Base-by-base conservation (phyloP, 306 rosid species). In the Cicer bijugum region DNA sequence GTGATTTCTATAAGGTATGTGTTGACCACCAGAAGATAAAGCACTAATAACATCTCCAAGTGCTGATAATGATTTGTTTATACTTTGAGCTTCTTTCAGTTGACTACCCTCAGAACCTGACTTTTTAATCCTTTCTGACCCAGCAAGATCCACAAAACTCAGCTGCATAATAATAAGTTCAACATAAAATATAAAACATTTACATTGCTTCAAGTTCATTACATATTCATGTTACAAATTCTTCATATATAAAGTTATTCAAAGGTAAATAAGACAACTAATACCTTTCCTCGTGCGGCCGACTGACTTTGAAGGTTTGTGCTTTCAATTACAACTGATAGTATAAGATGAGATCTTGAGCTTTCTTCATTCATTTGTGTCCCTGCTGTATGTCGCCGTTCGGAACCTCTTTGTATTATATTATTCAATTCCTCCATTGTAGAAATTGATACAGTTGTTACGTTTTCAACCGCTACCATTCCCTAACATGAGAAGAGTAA, bases 141-240 rank as follows among this genome's bases (percentile, higher is more conserved):
- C 99, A 62, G 97, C 99, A 71, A 95, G 99, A 81, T 95, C 99
- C 72, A 95, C 99, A 80, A 95, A 95, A 82, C 99, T 95, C 75
- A 95, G 79, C 97, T 91, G 83, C 74, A 81, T 39, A 45, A 81
- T 39, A 45, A 58, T 6, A 75, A 59, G 56, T 84, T 47, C 67
- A n/a, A 73, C 43, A 19, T 50, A 23, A 61, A n/a, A 44, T 42
- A 55, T 2, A 28, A 28, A 28, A 28, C 35, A 15, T 60, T 39
- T 82, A 65, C 55, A 12, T 51, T 35, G 76, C 42, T 20, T 74
- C 15, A 23, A 67, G 28, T 20, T 59, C 48, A 38, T 37, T 11
- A 19, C 45, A 60, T 63, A 37, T 4, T 47, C 64, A 60, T 20
- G 63, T 71, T 66, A 70, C 55, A 57, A 69, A 68, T 39, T 16